Evolutionary conservation across 1,284 basidiomycete species (phyloP), one percentile per base, ranked within the genome.

Genomic region (Anthracocystis setariae): DNA sequence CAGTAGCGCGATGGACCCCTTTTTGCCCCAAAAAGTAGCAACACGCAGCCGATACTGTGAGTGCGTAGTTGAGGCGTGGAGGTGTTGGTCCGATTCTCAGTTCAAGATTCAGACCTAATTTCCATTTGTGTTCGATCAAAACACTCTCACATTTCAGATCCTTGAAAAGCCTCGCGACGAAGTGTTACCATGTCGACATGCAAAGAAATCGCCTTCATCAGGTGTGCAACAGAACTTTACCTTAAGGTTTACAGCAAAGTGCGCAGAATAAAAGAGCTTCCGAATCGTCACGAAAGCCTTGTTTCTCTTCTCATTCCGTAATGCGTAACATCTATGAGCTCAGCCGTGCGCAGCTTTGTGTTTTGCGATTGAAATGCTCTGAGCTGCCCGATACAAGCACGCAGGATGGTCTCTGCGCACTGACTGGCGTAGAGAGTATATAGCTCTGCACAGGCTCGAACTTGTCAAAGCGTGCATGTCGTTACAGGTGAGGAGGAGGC

Each of bases 21-120:
- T 55, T 25, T 8, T 37, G n/a, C 47, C 38, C 13, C 40, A 15
- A 8, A 17, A 38, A 29, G n/a, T 42, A 40, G n/a, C n/a, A 35
- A n/a, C n/a, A n/a, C n/a, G n/a, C 44, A n/a, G 50, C 46, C 48
- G 40, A 40, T 53, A n/a, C 42, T 42, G n/a, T n/a, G n/a, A n/a
- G n/a, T n/a, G n/a, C n/a, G n/a, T n/a, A n/a, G n/a, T 38, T 29
- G 37, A 25, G 29, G 47, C 63, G 57, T 66, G 63, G 63, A 66
- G 63, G 63, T 66, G 64, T 66, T 66, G 58, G 54, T 53, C 50
- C 47, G 23, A 17, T 20, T 8, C 8, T n/a, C 13, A 38, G 18
- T 17, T 7, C 37, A 38, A 38, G 8, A 17, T 39, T n/a, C 17
- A 18, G 5, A 9, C 4, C 18, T 33, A 8, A 8, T 33, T 15